phyloP scores from a whole-genome alignment of 305 asterid genomes.

The Striga hermonthica region DNA sequence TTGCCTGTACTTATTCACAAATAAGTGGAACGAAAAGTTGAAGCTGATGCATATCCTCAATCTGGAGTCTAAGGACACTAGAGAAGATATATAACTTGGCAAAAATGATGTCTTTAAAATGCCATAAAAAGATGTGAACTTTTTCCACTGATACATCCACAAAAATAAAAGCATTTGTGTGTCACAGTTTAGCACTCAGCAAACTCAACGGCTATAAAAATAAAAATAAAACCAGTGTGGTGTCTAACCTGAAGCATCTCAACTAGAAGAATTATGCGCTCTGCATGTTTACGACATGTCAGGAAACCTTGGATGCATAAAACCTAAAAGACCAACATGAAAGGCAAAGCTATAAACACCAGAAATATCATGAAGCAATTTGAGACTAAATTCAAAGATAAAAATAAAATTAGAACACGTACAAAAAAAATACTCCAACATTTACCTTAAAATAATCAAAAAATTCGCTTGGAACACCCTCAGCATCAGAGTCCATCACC shows the following conservation, averaged over 20 bases:
- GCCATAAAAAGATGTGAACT: neutral
- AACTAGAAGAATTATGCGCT: conserved; percentile 75
- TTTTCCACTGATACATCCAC: conserved; percentile 2
- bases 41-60: neutral
- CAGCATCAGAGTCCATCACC: conserved; percentile 86
- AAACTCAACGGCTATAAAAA: conserved; percentile 3
- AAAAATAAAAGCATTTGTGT: conserved; percentile 10
- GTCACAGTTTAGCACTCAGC: conserved; percentile 8
- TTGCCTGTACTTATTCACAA: neutral
- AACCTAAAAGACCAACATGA: conserved; percentile 43
- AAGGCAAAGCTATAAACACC: conserved; percentile 20
- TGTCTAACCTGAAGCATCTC: conserved; percentile 70
- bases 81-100: neutral
- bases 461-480: conserved; percentile 78
- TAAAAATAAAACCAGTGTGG: neutral
- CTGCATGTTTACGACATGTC: conserved; percentile 77
- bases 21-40: neutral
- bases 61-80: too few species aligned
- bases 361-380: conserved; percentile 19
- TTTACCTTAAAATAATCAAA: conserved; percentile 70
- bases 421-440: conserved; percentile 2
- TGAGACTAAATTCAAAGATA: conserved; percentile 5
- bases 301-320: conserved; percentile 75
- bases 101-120: neutral
- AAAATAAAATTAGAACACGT: neutral